Evolutionary conservation across 768 basidiomycete genomes (phyloP).

Genomic region (Xerocomellus dryophilus): DNA sequence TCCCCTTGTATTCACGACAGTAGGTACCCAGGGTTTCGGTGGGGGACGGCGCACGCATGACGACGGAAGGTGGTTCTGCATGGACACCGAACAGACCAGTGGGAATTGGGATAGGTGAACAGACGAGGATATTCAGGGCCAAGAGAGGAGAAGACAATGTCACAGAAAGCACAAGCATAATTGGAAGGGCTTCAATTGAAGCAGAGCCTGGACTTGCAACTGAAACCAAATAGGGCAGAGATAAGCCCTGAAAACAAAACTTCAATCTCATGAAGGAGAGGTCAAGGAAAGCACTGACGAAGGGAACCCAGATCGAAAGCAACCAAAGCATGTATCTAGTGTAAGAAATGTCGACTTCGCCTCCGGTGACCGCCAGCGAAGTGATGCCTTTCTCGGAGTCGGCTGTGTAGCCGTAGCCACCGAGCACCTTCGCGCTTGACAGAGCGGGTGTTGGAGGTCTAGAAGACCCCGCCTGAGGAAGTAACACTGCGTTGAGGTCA

Average conservation of each 20-base stretch:
- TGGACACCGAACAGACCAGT: slow-evolving; percentile 58
- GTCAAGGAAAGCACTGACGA: slow-evolving; percentile 44
- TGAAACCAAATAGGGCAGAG: slow-evolving; percentile 57
- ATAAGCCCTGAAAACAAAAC: slow-evolving; percentile 43
- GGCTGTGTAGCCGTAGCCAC: slow-evolving; percentile 63
- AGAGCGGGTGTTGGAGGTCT: slow-evolving; percentile 53
- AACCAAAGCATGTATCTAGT: slow-evolving; percentile 61
- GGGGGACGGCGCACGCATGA: slow-evolving; percentile 45
- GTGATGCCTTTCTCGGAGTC: slow-evolving; percentile 55
- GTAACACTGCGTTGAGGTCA: slow-evolving; percentile 43
- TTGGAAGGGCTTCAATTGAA: slow-evolving; percentile 39
- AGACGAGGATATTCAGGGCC: slow-evolving; percentile 57
- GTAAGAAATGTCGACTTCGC: slow-evolving; percentile 54
- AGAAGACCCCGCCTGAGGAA: slow-evolving; percentile 37
- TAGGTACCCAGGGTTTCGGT: slow-evolving; percentile 30
- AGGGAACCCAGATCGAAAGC: slow-evolving; percentile 63
- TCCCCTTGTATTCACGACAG: slow-evolving; percentile 53
- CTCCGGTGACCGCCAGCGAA: slow-evolving; percentile 43
- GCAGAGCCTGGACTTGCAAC: slow-evolving; percentile 40
- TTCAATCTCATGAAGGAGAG: not conserved
- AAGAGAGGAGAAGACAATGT: slow-evolving; percentile 67
- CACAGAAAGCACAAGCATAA: slow-evolving; percentile 60
- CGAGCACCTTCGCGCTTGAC: slow-evolving; percentile 59
- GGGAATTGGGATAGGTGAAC: slow-evolving; percentile 65
- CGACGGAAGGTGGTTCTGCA: slow-evolving; percentile 39